Percentiles rank a stretch among this genome's conserved stretches.
These are phyloP conservation scores for Neurospora sp. DNA, from an alignment of 495 filamentous ascomycete genomes.

Conservation along the genomic window DNA sequence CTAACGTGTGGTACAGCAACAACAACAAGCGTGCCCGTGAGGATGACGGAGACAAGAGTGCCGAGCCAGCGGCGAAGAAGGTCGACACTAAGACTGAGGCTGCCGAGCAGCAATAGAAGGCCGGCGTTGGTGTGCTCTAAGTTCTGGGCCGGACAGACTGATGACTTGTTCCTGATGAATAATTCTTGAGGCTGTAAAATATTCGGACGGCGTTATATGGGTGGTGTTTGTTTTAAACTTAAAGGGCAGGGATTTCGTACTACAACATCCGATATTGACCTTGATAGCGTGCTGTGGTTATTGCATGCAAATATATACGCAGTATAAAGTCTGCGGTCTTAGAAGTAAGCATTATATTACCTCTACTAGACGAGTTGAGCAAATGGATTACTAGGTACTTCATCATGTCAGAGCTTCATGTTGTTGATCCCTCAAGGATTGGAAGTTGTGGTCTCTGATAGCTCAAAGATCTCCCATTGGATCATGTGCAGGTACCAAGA, in stretches of 20 bases:
- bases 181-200: neutral
- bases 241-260: neutral
- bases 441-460: neutral
- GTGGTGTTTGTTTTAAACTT: neutral
- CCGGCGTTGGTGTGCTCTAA: neutral
- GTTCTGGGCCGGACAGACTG: neutral
- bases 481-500: neutral
- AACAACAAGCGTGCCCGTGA: slow-evolving; percentile 37
- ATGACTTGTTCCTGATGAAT: neutral
- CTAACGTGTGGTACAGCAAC: slow-evolving; percentile 22
- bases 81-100: neutral
- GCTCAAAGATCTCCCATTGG: neutral
- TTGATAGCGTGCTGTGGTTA: neutral
- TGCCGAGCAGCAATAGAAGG: neutral
- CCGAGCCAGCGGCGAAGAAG: slow-evolving; percentile 26
- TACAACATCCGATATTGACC: neutral
- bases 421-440: neutral
- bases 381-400: neutral
- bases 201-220: neutral
- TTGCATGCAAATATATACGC: neutral
- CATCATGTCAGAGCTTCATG: neutral
- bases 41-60: slow-evolving; percentile 20
- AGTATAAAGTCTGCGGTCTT: neutral
- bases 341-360: neutral
- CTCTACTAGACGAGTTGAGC: neutral